Conservation (phyloP, 306 rosid species). For the Rosa chinensis region DNA sequence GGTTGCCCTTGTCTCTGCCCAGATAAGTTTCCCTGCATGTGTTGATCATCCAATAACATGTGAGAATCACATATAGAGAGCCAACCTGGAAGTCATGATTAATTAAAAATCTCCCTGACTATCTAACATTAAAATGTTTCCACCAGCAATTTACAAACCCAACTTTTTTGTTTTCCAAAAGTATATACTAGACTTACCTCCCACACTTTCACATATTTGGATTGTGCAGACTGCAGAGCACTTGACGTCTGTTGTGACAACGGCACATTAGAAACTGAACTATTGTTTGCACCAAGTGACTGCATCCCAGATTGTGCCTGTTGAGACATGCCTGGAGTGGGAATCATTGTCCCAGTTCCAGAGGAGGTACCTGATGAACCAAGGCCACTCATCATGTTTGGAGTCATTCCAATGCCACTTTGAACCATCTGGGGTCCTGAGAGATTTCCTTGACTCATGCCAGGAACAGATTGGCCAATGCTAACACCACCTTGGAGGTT, state of each 20-base stretch:
- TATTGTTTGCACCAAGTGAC: slow-evolving; percentile 58
- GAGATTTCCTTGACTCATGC: slow-evolving; percentile 79
- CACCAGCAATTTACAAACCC: slow-evolving; percentile 9
- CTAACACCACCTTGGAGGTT: slow-evolving; percentile 79
- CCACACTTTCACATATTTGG: slow-evolving; percentile 96
- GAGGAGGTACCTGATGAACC: slow-evolving; percentile 78
- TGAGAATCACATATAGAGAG: slow-evolving; percentile 26
- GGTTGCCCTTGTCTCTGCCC: slow-evolving; percentile 99
- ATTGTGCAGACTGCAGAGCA: slow-evolving; percentile 65
- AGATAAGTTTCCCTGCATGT: slow-evolving; percentile 85
- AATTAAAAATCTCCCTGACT: not conserved
- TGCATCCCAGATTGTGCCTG: slow-evolving; percentile 75
- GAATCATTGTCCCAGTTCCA: slow-evolving; percentile 90
- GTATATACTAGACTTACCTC: slow-evolving; percentile 57
- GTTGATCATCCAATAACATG: slow-evolving; percentile 28
- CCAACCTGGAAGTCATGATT: slow-evolving; percentile 17
- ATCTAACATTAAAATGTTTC: not conserved
- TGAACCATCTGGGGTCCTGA: slow-evolving; percentile 77
- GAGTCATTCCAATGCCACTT: slow-evolving; percentile 80
- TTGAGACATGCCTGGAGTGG: slow-evolving; percentile 96
- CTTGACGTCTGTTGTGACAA: slow-evolving; percentile 73
- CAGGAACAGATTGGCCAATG: slow-evolving; percentile 72
- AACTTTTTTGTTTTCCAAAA: slow-evolving; percentile 3
- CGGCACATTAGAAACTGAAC: slow-evolving; percentile 61
- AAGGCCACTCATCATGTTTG: slow-evolving; percentile 70